Conservation (phyloP, 2,329 filamentous ascomycete genomes). For the Fusarium sp. region DNA sequence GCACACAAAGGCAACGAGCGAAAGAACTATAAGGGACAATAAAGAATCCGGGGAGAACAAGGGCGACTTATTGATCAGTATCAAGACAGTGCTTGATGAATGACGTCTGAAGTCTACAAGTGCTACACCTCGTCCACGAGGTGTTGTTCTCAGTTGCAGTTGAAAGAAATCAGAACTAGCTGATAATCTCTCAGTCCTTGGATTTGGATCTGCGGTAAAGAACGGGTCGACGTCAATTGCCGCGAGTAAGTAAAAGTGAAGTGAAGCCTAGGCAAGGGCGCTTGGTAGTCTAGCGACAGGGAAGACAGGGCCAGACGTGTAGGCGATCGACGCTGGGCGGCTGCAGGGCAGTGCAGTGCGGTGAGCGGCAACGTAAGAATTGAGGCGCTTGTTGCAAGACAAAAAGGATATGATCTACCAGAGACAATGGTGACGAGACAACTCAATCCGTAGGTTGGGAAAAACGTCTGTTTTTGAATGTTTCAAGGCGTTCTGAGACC, state of each 20-base stretch:
- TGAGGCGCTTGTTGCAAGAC: slow-evolving; percentile 36
- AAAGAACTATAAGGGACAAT: slow-evolving; percentile 25
- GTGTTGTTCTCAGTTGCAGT: slow-evolving; percentile 26
- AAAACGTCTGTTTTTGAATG: slow-evolving; percentile 36
- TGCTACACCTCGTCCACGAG: slow-evolving; percentile 40
- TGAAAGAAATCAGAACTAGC: slow-evolving; percentile 35
- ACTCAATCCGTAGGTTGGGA: slow-evolving; percentile 1
- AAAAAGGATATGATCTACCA: slow-evolving; percentile 29
- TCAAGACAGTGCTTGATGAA: slow-evolving; percentile 17
- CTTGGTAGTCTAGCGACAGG: slow-evolving; percentile 11
- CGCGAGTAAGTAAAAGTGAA: slow-evolving; percentile 12
- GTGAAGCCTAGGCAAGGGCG: slow-evolving; percentile 20
- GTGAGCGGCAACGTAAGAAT: slow-evolving; percentile 17
- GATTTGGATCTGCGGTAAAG: slow-evolving; percentile 32
- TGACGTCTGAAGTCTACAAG: slow-evolving; percentile 17
- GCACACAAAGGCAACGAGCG: slow-evolving; percentile 27
- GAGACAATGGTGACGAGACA: slow-evolving; percentile 16
- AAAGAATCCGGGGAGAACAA: slow-evolving; percentile 29
- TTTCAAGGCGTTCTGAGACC: slow-evolving; percentile 32
- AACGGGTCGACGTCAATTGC: slow-evolving; percentile 28
- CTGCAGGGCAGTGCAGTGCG: slow-evolving; percentile 13
- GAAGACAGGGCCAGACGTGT: slow-evolving; percentile 20
- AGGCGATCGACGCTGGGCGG: slow-evolving; percentile 41
- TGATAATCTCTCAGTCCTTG: slow-evolving; percentile 21
- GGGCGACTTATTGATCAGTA: slow-evolving; percentile 11